phyloP scores from a whole-genome alignment of 2,329 filamentous ascomycete genomes.

The Penicillium sp. region DNA sequence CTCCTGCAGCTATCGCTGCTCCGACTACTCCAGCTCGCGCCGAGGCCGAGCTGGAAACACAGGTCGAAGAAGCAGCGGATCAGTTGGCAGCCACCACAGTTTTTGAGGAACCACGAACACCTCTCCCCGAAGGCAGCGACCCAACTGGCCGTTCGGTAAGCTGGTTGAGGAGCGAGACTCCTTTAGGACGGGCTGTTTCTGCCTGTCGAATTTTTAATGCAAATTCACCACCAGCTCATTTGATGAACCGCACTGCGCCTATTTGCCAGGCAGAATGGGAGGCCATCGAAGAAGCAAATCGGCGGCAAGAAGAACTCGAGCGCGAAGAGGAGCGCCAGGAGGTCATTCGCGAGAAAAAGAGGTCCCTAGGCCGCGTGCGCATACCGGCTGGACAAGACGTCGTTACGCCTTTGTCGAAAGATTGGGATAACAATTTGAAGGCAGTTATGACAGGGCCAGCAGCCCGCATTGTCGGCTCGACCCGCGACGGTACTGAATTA shows the following conservation, averaged over 20 bases:
- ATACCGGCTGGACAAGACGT: conserved; percentile 25
- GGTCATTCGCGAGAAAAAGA: conserved; percentile 5
- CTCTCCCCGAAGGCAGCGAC: background rate
- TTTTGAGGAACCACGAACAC: background rate
- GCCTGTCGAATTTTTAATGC: conserved; percentile 5
- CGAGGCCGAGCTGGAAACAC: background rate
- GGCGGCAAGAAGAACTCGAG: conserved; percentile 18
- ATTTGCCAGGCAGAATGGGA: conserved; percentile 20
- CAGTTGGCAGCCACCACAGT: conserved; percentile 6
- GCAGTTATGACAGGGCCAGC: conserved; percentile 25
- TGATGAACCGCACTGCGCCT: conserved; percentile 17
- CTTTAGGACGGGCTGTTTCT: conserved; percentile 12
- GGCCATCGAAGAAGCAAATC: background rate
- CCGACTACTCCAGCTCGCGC: background rate
- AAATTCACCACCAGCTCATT: background rate
- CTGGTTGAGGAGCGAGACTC: conserved; percentile 8
- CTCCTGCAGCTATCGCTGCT: background rate
- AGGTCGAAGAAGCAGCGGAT: background rate
- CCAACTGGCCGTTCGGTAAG: background rate
- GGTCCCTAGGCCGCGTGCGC: conserved; percentile 17
- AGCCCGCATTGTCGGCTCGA: conserved; percentile 26
- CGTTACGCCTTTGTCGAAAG: conserved; percentile 31
- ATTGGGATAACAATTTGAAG: conserved; percentile 34
- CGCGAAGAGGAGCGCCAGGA: conserved; percentile 8
- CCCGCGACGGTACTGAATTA: conserved; percentile 33